Evolutionary conservation across 805 yeast species (phyloP).

Genomic region (Hanseniaspora occidentalis): DNA sequence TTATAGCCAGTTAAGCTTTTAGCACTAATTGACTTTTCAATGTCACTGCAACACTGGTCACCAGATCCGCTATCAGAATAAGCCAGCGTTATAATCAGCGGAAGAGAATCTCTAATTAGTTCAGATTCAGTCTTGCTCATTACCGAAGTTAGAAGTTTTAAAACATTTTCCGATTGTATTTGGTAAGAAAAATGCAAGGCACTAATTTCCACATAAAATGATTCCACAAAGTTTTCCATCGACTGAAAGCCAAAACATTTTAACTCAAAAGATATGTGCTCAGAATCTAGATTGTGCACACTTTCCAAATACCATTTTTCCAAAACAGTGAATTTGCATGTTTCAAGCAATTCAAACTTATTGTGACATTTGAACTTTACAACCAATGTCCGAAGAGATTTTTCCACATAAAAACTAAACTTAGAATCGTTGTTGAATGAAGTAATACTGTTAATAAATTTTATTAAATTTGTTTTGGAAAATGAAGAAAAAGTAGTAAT

Average conservation of each 20-base stretch:
- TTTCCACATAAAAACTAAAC: slow-evolving; percentile 12
- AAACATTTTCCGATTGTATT: neutral
- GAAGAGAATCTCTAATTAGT: slow-evolving; percentile 24
- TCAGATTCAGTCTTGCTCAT: slow-evolving; percentile 5
- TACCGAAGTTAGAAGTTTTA: neutral
- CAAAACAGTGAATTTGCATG: neutral
- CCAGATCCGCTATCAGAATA: slow-evolving; percentile 29
- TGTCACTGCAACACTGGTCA: slow-evolving; percentile 10
- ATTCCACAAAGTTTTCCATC: slow-evolving; percentile 21
- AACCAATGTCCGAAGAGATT: neutral
- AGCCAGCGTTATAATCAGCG: slow-evolving; percentile 32
- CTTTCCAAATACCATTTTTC: slow-evolving; percentile 7
- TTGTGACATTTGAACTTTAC: neutral
- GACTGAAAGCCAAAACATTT: slow-evolving; percentile 27
- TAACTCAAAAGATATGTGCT: neutral
- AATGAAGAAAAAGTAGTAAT: slow-evolving; percentile 14
- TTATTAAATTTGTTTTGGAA: slow-evolving; percentile 15
- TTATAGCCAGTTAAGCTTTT: neutral
- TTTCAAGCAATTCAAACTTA: neutral
- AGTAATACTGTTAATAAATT: slow-evolving; percentile 11
- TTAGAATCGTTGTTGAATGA: slow-evolving; percentile 7
- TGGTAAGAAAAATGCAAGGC: slow-evolving; percentile 25
- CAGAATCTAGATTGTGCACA: neutral
- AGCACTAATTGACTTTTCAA: neutral
- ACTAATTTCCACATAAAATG: slow-evolving; percentile 27